Base-by-base conservation (phyloP, 2,329 filamentous ascomycete species). In the Bipolaris sorokiniana region DNA sequence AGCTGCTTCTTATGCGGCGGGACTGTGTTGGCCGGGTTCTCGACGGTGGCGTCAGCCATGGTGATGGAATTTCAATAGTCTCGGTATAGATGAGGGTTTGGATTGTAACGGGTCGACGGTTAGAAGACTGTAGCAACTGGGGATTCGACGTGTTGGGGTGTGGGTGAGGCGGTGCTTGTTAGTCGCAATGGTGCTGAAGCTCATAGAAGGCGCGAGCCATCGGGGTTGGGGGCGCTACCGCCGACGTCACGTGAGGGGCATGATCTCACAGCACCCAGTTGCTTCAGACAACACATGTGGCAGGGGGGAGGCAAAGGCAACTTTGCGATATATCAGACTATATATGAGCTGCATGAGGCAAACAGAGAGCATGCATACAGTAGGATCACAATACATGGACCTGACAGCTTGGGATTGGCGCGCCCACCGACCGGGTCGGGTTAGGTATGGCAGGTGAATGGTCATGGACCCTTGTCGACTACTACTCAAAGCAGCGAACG, bases 1-100 rank as follows among this genome's bases (percentile, higher is more conserved):
- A 88, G 84, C 73, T 88, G 83, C 83, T 92, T 96, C 83, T 90
- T 93, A 80, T 92, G 90, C 77, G 90, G 88, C 75, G 88, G 84
- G 78, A 88, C 82, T 67, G 83, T 86, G 83, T 87, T 90, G 77
- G 84, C 83, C 74, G 91, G 88, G 80, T 86, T 92, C 81, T 97
- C 92, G 75, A 97, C 87, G 72, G 90, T 84, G 76, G 91, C 86
- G 83, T 96, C 91, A 78, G 88, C 93, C 94, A 97, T 97, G 69
- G 53, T 41, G 51, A 42, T 51, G 34, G 37, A 44, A 23, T 13
- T 40, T 34, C 22, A 40, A 15, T 51, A 54, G 11, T 48, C 41
- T 54, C 42, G 48, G n/a, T 48, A 18, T 41, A 48, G 28, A 51
- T 38, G 41, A 34, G 48, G 50, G 52, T 48, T 40, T 9, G 41